These are phyloP conservation scores for Yamagishiella unicocca DNA, from an alignment of 139 green algal genomes.

Conservation along the genomic window DNA sequence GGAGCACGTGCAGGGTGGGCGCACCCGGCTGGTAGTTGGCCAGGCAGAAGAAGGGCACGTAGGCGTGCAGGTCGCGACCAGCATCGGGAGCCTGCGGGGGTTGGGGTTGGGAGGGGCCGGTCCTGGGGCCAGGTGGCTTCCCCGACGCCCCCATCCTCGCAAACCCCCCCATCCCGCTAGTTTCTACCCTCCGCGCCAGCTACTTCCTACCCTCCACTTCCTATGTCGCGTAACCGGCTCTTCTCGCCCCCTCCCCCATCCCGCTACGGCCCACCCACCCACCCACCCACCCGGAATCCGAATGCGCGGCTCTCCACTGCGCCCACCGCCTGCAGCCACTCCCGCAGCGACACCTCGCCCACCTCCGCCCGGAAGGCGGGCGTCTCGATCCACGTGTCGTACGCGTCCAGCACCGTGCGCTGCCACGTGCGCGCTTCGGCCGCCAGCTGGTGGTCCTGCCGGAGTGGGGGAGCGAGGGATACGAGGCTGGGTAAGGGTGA, in stretches of 20 bases:
- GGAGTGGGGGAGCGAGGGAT: not conserved
- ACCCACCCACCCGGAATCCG: conserved; percentile 38
- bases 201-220: too few relatives aligned
- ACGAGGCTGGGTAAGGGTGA: too few relatives aligned
- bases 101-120: too few relatives aligned
- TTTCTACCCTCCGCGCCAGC: not conserved
- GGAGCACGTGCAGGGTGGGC: conserved; percentile 18
- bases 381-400: not conserved
- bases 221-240: too few relatives aligned
- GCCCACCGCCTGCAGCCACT: conserved; percentile 55
- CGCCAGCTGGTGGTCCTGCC: conserved; percentile 10
- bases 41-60: conserved; percentile 62
- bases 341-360: conserved; percentile 14
- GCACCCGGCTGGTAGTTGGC: conserved; percentile 55
- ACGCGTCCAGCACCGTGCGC: not conserved
- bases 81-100: conserved; percentile 5
- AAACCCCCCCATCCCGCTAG: not conserved
- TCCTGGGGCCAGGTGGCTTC: too few relatives aligned
- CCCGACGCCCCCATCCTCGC: too few relatives aligned
- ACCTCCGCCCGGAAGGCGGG: not conserved
- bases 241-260: not conserved
- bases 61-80: conserved; percentile 1
- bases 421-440: conserved; percentile 37
- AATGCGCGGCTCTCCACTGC: conserved; percentile 62
- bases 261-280: too few relatives aligned